These are phyloP conservation scores for Barnettozyma sp. DNA, from an alignment of 805 yeast genomes.

Conservation along the genomic window DNA sequence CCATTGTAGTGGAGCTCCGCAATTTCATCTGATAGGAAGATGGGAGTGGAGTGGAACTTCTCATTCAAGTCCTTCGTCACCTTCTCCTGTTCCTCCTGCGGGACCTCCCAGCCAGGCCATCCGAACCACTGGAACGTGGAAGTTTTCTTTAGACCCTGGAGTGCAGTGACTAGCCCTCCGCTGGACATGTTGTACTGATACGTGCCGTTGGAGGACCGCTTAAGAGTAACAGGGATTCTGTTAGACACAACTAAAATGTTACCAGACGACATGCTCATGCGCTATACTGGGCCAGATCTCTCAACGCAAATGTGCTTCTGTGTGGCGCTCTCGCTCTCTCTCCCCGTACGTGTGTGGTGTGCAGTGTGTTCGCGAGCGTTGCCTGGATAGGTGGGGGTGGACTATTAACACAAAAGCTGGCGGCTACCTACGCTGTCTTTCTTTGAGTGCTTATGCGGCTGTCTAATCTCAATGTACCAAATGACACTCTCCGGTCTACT, in stretches of 20 bases:
- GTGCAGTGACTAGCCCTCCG: slow-evolving; percentile 94
- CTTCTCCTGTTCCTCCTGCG: slow-evolving; percentile 59
- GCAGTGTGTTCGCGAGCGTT: no score
- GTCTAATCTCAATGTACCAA: no score
- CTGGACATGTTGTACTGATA: slow-evolving; percentile 90
- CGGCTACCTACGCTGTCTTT: no score
- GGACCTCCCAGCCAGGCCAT: slow-evolving; percentile 93
- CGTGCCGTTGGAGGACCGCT: slow-evolving; percentile 49
- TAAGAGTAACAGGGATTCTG: slow-evolving; percentile 90
- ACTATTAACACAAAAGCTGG: no score
- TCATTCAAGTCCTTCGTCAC: slow-evolving; percentile 66
- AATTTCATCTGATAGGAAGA: slow-evolving; percentile 77
- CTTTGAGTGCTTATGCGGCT: no score
- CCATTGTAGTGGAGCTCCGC: slow-evolving; percentile 98
- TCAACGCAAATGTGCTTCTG: no score
- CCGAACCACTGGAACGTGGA: slow-evolving; percentile 95
- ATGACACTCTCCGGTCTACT: no score
- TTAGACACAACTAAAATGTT: slow-evolving; percentile 90
- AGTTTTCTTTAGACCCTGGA: slow-evolving; percentile 81
- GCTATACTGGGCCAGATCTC: no score
- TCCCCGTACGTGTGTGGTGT: no score
- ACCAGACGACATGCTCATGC: slow-evolving; percentile 19
- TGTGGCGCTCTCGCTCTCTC: no score
- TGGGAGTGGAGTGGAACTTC: slow-evolving; percentile 85
- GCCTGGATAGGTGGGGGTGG: no score